Evolutionary conservation across 495 filamentous ascomycete species (phyloP), one percentile per base, ranked within the genome.

Genomic region (Friedmanniomyces endolithicus): DNA sequence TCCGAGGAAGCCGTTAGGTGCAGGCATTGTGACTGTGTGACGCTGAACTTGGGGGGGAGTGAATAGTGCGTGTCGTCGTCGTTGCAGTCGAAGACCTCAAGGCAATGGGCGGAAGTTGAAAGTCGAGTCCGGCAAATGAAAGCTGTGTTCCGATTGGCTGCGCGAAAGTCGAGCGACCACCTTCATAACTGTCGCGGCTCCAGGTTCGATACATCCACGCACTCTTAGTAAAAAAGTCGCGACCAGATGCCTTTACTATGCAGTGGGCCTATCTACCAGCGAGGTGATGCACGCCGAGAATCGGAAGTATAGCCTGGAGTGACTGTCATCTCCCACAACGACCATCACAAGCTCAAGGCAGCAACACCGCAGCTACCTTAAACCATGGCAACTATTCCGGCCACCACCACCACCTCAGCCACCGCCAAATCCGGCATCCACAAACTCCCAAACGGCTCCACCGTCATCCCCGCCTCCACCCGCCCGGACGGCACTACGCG

Each of bases 401-500:
- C 40, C 19, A 52, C 16, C 37, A 58, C 53, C 40, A 24, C 58
- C 17, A 11, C 52, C 47, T 31, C n/a, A 16, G 24, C 59, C 19
- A 48, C n/a, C 22, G 8, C 63, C 17, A 79, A 74, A 39, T 78
- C 86, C 34, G 94, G 92, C 61, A 96, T 97, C 64, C 78, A 85
- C 53, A 81, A 79, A 48, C 79, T 84, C 63, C 71, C 76, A 46
- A 66, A 65, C 53, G 94, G 94, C 64, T 82, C 90, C 67, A 82
- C 86, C 34, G 81, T 85, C 55, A 96, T 99, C 53, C 94, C 94
- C 31, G 79, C 89, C 22, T 95, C 90, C 0, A 67, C 78, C 24
- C 84, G 94, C 44, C 70, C 94, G 7, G 94, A 99, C 62, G 94
- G 94, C 50, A 86, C 85, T 19, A 85, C 82, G 16, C 77, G 94